phyloP scores from a whole-genome alignment of 192 early-diverging fungal genomes.

The Linnemannia exigua region DNA sequence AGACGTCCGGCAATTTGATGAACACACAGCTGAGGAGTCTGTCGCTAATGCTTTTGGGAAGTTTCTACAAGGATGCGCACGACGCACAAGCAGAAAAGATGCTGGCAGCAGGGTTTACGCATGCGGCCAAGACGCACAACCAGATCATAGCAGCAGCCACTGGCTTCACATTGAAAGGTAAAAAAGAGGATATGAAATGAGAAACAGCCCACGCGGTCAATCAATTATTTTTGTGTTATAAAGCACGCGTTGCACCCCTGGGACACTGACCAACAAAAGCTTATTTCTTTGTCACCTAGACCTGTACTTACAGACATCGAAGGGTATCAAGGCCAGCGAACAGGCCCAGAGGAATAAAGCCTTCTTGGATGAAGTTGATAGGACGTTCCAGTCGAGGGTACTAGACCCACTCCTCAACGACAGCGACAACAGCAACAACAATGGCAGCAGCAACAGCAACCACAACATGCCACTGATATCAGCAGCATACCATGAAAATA shows the following conservation, averaged over 20 bases:
- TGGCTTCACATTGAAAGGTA: constrained; percentile 52
- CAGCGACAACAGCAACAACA: background rate
- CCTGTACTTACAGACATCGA: constrained; percentile 47
- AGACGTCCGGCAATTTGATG: constrained; percentile 34
- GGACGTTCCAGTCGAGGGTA: constrained; percentile 22
- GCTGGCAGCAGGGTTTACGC: constrained; percentile 43
- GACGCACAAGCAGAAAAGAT: constrained; percentile 65
- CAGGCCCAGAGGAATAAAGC: constrained; percentile 41
- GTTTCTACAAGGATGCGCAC: constrained; percentile 53
- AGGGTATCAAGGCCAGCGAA: constrained; percentile 53
- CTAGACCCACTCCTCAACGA: constrained; percentile 21
- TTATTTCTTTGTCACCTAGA: constrained; percentile 16
- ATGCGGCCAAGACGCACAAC: constrained; percentile 48
- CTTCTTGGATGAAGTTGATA: constrained; percentile 22
- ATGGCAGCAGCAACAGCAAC: background rate
- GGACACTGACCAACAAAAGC: background rate
- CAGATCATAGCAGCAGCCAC: constrained; percentile 32
- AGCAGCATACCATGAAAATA: constrained; percentile 6
- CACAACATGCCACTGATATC: background rate
- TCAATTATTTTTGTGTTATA: background rate
- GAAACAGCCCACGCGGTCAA: background rate
- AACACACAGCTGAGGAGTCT: constrained; percentile 59
- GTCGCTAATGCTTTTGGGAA: constrained; percentile 54
- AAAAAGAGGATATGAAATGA: background rate
- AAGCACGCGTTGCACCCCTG: background rate